Percentiles rank a stretch among this genome's conserved stretches.
Conservation (phyloP, 805 yeast genomes). For the Metschnikowia dekortorum region DNA sequence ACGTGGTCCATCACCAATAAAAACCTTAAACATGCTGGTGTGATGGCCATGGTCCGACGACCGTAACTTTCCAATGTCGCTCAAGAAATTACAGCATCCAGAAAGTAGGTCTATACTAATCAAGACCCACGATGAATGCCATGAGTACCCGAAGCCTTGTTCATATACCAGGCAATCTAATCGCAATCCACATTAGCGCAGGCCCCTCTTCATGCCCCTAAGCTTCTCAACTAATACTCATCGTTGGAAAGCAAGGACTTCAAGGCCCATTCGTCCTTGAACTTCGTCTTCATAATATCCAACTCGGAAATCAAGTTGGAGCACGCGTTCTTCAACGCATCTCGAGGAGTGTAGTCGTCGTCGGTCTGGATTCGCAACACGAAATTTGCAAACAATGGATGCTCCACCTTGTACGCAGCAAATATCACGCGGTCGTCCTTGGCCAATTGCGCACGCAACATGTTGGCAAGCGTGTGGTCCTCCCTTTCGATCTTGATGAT, state of each 20-base stretch:
- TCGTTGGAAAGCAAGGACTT: constrained; percentile 64
- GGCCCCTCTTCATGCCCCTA: too few species aligned
- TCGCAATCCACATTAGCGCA: too few species aligned
- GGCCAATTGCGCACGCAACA: constrained; percentile 79
- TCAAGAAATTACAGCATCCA: too few species aligned
- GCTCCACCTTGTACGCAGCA: constrained; percentile 97
- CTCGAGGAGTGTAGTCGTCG: constrained; percentile 88
- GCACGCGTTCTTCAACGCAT: constrained; percentile 88
- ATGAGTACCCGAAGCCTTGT: too few species aligned
- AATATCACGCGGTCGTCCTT: constrained; percentile 86
- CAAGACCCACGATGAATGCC: too few species aligned
- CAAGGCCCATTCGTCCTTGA: constrained; percentile 89
- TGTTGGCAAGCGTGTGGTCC: constrained; percentile 93
- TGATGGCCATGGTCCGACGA: too few species aligned
- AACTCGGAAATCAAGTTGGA: constrained; percentile 75
- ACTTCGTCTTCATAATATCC: constrained; percentile 67
- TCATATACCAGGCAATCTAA: too few species aligned
- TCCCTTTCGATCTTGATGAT: constrained; percentile 91
- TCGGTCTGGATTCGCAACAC: constrained; percentile 93
- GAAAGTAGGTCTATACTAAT: too few species aligned
- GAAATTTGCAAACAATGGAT: constrained; percentile 94
- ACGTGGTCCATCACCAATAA: too few species aligned
- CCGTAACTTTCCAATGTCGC: too few species aligned
- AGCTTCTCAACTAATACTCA: constrained; percentile 21
- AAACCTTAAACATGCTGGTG: too few species aligned